Evolutionary conservation across 2,329 filamentous ascomycete genomes (phyloP).

Genomic region (Orbilia javanica): DNA sequence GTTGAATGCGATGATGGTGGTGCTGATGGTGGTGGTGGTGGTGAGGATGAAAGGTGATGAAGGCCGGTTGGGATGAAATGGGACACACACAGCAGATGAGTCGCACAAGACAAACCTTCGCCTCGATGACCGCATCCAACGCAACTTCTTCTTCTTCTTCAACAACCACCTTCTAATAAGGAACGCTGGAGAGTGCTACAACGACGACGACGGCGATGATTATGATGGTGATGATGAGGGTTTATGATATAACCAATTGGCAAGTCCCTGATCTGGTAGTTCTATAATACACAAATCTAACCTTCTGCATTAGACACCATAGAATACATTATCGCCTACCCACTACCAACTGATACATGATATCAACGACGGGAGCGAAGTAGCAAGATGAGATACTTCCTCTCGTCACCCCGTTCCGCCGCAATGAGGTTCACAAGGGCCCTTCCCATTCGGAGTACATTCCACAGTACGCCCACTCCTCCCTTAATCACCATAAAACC

Average conservation of each 20-base stretch:
- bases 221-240: no score
- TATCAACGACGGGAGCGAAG: not conserved
- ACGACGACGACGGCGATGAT: not conserved
- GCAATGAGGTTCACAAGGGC: slow-evolving; percentile 4
- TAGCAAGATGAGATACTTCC: not conserved
- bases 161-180: not conserved
- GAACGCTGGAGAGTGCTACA: not conserved
- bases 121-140: slow-evolving; percentile 41
- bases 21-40: not conserved
- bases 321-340: no score
- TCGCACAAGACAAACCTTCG: slow-evolving; percentile 45
- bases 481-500: no score
- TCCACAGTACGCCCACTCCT: slow-evolving; percentile 24
- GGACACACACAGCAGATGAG: slow-evolving; percentile 48
- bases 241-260: not conserved
- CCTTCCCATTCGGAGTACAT: not conserved
- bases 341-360: not conserved
- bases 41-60: slow-evolving; percentile 4
- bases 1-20: not conserved
- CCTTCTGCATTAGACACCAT: no score
- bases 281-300: not conserved
- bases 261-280: not conserved
- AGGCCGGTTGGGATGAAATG: slow-evolving; percentile 2
- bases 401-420: not conserved
- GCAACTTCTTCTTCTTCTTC: not conserved